Percentiles rank a stretch among this genome's conserved stretches.
phyloP scores from a whole-genome alignment of 192 early-diverging fungal genomes.

The Entophlyctis luteolus region DNA sequence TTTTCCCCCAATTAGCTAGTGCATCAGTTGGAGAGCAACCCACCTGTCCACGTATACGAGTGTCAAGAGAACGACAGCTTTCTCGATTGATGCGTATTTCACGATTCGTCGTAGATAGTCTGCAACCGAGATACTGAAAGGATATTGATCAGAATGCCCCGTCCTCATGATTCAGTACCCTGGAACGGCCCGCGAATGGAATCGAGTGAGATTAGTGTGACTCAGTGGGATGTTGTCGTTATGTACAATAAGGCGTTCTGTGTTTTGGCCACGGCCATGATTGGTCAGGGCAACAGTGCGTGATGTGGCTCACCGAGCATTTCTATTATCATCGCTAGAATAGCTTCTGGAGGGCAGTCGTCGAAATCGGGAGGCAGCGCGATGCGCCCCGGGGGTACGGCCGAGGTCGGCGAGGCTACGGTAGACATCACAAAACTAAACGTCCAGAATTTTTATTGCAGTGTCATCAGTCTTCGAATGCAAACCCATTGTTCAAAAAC shows the following conservation, averaged over 20 bases:
- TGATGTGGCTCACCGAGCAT: slow-evolving; percentile 20
- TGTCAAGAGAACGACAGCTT: slow-evolving; percentile 80
- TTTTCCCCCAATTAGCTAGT: background rate
- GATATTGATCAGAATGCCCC: too few species aligned
- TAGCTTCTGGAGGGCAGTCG: slow-evolving; percentile 25
- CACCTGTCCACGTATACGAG: slow-evolving; percentile 95
- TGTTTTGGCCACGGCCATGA: background rate
- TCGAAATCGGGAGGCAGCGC: slow-evolving; percentile 20
- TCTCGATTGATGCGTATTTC: slow-evolving; percentile 87
- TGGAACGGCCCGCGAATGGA: slow-evolving; percentile 92
- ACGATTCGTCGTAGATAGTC: slow-evolving; percentile 90
- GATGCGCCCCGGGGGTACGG: background rate
- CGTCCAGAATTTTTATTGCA: background rate
- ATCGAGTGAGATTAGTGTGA: slow-evolving; percentile 71
- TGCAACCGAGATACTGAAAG: slow-evolving; percentile 64
- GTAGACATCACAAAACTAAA: background rate
- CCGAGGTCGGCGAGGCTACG: background rate
- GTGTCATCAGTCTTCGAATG: too few species aligned
- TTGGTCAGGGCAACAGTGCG: slow-evolving; percentile 8
- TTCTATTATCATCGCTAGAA: slow-evolving; percentile 33
- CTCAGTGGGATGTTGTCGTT: slow-evolving; percentile 65
- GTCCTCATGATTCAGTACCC: too few species aligned
- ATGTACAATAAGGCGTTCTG: slow-evolving; percentile 49
- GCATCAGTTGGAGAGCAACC: slow-evolving; percentile 31
- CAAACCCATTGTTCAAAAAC: slow-evolving; percentile 21